Evolutionary conservation across 2,329 filamentous ascomycete species (phyloP), one percentile per base, ranked within the genome.

Genomic region (Pseudogymnoascus sp.): DNA sequence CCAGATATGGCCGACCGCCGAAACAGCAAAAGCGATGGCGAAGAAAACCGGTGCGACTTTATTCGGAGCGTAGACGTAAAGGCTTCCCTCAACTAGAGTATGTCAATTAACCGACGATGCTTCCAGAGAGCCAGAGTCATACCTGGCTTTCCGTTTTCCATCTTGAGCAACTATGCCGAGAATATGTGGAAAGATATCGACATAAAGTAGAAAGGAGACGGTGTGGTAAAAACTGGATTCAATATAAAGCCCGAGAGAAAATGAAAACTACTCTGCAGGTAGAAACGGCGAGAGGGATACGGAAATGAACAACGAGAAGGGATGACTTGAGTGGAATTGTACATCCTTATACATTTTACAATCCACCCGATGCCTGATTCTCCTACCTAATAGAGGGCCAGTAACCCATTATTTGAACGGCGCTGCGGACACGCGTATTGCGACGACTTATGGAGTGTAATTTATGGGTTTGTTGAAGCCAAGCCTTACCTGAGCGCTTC

Each of bases 31-130:
- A 1, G 78, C 66, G 9, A 78, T 66, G 7, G 77, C 73, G 69
- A 84, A 83, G 59, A 81, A 66, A 29, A 82, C 75, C 0, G 81
- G 79, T 0, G 80, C 79, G 3, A 67, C 73, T 67, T 80, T 79
- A 69, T 79, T 81, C 0, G 82, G 81, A 13, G 74, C 75, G 62
- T 82, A 83, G 65, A 78, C 62, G 58, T 71, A 76, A 13, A 75
- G 67, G 45, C 74, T 76, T 5, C 64, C 58, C 9, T 60, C 55
- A 29, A 62, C 61, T 62, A n/a, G 42, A 18, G 4, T 1, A 33
- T 60, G 59, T 60, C 4, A 60, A 52, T 60, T n/a, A 21, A 29
- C 15, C 7, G n/a, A 4, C n/a, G 12, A 31, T 25, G 18, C 3
- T 29, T 7, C 33, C 6, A 48, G 18, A 9, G 3, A 7, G 25